These are phyloP conservation scores for Coniochaeta sp. DNA, from an alignment of 2,329 filamentous ascomycete species.

Conservation along the genomic window DNA sequence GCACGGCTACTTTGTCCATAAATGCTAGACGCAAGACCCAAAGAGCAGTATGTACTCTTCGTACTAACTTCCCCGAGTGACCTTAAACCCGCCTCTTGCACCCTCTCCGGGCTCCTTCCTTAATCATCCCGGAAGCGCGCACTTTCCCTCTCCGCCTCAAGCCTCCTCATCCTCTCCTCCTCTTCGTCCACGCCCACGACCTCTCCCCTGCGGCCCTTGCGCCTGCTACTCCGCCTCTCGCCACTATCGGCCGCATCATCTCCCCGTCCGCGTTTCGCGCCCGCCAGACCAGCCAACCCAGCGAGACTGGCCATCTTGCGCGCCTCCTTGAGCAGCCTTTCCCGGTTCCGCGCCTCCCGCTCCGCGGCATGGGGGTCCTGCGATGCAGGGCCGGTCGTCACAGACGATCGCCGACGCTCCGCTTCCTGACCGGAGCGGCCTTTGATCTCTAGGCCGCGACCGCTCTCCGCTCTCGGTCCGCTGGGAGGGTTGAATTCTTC, in stretches of 20 bases:
- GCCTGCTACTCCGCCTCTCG: conserved; percentile 26
- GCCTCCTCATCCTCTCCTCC: conserved; percentile 44
- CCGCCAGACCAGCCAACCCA: conserved; percentile 24
- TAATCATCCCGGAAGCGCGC: conserved; percentile 24
- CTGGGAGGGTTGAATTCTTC: conserved; percentile 33
- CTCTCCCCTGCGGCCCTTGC: conserved; percentile 42
- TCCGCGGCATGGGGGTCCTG: conserved; percentile 60
- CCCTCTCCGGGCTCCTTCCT: neutral
- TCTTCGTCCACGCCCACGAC: conserved; percentile 36
- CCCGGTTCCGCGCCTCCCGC: conserved; percentile 57
- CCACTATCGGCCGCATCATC: conserved; percentile 11
- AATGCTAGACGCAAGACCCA: no score
- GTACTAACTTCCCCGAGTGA: no score
- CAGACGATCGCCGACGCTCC: conserved; percentile 25
- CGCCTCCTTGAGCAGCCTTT: conserved; percentile 60
- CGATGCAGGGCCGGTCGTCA: conserved; percentile 12
- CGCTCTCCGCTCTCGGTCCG: conserved; percentile 24
- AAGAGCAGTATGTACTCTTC: no score
- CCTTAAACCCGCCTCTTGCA: no score
- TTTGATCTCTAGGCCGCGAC: conserved; percentile 29
- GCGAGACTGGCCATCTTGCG: conserved; percentile 53
- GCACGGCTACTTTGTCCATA: neutral
- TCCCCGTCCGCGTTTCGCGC: conserved; percentile 44
- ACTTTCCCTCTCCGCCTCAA: conserved; percentile 53
- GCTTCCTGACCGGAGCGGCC: conserved; percentile 17